Percentiles rank a stretch among this genome's conserved stretches.
Conservation (phyloP, 257 asterid genomes). For the Thymus mandschuricus region DNA sequence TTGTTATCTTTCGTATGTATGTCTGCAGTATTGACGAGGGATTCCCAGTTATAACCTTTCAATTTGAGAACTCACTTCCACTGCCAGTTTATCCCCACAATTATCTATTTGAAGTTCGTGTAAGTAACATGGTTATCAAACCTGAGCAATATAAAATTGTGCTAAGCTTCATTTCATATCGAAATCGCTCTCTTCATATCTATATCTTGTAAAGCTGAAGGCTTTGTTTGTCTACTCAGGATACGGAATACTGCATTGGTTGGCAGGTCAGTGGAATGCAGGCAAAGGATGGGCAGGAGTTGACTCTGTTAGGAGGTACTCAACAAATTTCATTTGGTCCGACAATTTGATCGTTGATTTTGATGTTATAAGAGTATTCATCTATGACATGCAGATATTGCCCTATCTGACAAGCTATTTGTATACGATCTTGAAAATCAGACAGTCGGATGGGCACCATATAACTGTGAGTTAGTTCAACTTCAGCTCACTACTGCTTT, state of each 20-base stretch:
- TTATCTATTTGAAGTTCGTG: slow-evolving; percentile 60
- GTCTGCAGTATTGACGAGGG: slow-evolving; percentile 64
- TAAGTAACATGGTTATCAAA: slow-evolving; percentile 40
- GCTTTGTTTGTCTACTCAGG: slow-evolving; percentile 39
- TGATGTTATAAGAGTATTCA: background rate
- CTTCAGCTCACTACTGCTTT: background rate
- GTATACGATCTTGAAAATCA: slow-evolving; percentile 77
- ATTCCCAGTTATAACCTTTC: slow-evolving; percentile 65
- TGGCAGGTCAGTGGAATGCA: slow-evolving; percentile 74
- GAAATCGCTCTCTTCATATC: background rate
- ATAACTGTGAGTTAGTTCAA: slow-evolving; percentile 64
- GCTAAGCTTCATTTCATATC: background rate
- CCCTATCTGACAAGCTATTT: slow-evolving; percentile 78
- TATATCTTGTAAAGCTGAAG: background rate
- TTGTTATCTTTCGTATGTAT: slow-evolving; percentile 22
- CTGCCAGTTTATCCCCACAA: slow-evolving; percentile 63
- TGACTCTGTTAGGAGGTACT: slow-evolving; percentile 80
- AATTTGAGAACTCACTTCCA: slow-evolving; percentile 45
- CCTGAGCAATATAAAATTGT: background rate
- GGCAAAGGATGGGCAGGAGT: slow-evolving; percentile 51
- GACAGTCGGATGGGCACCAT: slow-evolving; percentile 78
- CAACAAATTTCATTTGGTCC: background rate
- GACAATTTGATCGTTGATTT: background rate
- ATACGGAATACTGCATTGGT: slow-evolving; percentile 72
- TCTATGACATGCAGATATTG: slow-evolving; percentile 62